phyloP scores from a whole-genome alignment of 148 eudicot genomes.

The Rhododendron williamsianum region DNA sequence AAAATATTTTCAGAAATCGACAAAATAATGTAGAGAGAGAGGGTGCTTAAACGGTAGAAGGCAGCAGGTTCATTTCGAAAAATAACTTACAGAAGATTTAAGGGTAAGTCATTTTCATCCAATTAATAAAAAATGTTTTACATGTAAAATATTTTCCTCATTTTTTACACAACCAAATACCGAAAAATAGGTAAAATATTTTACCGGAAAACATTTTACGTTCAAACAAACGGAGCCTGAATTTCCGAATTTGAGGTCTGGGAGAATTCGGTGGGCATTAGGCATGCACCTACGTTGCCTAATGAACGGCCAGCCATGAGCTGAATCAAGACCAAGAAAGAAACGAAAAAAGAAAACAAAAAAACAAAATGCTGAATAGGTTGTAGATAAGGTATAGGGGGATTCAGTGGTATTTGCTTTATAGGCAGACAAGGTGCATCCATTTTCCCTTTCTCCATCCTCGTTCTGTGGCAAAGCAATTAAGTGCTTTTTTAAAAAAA shows the following conservation, averaged over 20 bases:
- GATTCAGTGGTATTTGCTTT: conserved; percentile 17
- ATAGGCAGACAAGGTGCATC: conserved; percentile 33
- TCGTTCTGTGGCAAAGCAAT: conserved; percentile 18
- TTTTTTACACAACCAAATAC: too few species aligned
- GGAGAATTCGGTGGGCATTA: not conserved
- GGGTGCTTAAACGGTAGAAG: too few species aligned
- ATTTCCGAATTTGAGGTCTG: not conserved
- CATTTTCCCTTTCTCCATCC: conserved; percentile 10
- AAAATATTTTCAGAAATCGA: too few species aligned
- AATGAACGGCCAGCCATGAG: not conserved
- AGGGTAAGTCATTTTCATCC: too few species aligned
- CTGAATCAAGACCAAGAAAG: not conserved
- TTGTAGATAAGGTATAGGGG: conserved; percentile 13
- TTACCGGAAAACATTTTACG: too few species aligned
- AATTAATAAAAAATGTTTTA: too few species aligned
- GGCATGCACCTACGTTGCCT: not conserved
- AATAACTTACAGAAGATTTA: too few species aligned
- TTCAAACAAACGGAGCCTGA: too few species aligned
- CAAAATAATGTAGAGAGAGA: too few species aligned
- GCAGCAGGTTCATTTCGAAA: too few species aligned
- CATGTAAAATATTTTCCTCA: too few species aligned
- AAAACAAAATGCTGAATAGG: not conserved
- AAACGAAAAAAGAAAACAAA: not conserved
- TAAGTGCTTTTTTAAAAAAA: not conserved
- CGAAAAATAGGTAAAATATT: too few species aligned